phyloP scores from a whole-genome alignment of 2,329 filamentous ascomycete genomes.

The Exserohilum turcica region DNA sequence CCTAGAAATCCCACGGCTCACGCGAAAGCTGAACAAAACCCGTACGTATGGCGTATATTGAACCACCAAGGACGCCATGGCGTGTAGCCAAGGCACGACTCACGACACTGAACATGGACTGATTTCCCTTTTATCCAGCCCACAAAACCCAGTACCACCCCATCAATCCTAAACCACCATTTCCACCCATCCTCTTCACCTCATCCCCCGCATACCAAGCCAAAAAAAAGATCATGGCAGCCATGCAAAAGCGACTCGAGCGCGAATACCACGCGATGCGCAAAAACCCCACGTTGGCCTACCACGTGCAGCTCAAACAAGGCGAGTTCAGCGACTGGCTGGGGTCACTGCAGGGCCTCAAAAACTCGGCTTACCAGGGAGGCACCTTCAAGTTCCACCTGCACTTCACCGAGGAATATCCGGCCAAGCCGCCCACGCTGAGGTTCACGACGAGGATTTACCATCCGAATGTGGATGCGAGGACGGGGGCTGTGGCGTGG shows the following conservation, averaged over 20 bases:
- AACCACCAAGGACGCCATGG: too few species aligned
- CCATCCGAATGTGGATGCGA: slow-evolving; percentile 1
- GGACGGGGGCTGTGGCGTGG: neutral
- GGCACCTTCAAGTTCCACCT: slow-evolving; percentile 3
- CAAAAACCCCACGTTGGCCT: neutral
- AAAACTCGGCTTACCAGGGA: neutral
- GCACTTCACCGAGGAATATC: slow-evolving; percentile 8
- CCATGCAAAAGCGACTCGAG: slow-evolving; percentile 5
- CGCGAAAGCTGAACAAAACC: too few species aligned
- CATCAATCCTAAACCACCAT: too few species aligned
- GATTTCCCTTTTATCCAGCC: neutral
- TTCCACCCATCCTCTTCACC: too few species aligned
- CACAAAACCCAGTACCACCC: too few species aligned
- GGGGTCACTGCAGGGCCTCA: neutral
- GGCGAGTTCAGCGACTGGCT: slow-evolving; percentile 5
- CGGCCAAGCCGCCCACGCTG: slow-evolving; percentile 1
- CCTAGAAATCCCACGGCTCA: too few species aligned
- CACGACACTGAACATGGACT: neutral
- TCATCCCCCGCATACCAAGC: too few species aligned
- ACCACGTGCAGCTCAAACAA: neutral
- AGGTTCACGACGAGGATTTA: slow-evolving; percentile 7
- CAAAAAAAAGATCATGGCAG: neutral
- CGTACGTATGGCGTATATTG: too few species aligned
- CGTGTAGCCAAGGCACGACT: too few species aligned
- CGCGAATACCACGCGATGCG: slow-evolving; percentile 3